These are phyloP conservation scores for Taiozyma sp. DNA, from an alignment of 1,139 yeast genomes.

Conservation along the genomic window DNA sequence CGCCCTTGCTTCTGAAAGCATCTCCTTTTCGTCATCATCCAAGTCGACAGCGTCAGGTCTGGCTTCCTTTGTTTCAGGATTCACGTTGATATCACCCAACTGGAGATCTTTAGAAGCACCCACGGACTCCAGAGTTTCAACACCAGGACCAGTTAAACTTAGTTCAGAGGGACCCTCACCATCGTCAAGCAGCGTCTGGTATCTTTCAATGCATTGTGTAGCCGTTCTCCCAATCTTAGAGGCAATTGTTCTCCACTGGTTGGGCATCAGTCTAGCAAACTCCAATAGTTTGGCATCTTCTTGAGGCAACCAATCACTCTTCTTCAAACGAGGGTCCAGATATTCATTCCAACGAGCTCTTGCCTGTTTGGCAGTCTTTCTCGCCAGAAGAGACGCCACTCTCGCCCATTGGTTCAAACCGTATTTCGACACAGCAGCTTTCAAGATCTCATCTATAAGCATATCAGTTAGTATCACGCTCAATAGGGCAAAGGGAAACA, in stretches of 20 bases:
- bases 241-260: constrained; percentile 92
- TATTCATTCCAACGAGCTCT: constrained; percentile 92
- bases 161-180: constrained; percentile 37
- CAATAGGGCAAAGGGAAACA: no score
- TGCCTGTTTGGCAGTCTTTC: constrained; percentile 88
- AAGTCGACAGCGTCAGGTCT: constrained; percentile 74
- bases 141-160: constrained; percentile 49
- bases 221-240: constrained; percentile 82
- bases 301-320: constrained; percentile 63
- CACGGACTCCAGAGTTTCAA: constrained; percentile 47
- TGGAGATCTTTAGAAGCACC: constrained; percentile 27
- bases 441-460: constrained; percentile 64
- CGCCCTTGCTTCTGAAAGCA: constrained; percentile 92
- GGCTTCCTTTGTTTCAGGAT: constrained; percentile 82
- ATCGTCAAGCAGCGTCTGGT: constrained; percentile 69
- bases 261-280: constrained; percentile 71
- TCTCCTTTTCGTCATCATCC: constrained; percentile 87
- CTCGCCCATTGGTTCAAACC: constrained; percentile 95
- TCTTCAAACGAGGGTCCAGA: constrained; percentile 69
- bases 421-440: constrained; percentile 89
- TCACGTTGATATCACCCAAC: constrained; percentile 58
- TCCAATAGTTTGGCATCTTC: constrained; percentile 74
- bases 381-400: constrained; percentile 79
- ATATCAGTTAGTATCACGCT: constrained; percentile 3
- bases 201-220: constrained; percentile 83